phyloP scores from a whole-genome alignment of 768 basidiomycete genomes.

The Auriscalpium orientale region DNA sequence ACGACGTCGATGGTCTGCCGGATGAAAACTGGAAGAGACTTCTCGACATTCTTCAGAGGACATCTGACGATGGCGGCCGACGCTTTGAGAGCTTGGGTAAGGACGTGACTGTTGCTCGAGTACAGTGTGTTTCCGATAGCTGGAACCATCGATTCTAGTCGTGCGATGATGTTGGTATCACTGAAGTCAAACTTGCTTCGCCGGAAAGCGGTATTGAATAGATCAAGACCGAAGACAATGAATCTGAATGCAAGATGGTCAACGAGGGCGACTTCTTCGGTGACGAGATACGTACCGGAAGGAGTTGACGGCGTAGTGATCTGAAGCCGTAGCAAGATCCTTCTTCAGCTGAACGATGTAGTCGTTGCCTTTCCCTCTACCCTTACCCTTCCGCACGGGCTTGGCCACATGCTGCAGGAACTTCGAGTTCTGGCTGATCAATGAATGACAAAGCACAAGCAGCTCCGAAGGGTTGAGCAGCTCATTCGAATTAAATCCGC shows the following conservation, averaged over 20 bases:
- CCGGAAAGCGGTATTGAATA: slow-evolving; percentile 82
- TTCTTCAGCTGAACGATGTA: slow-evolving; percentile 77
- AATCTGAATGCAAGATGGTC: slow-evolving; percentile 43
- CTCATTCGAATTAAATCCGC: slow-evolving; percentile 78
- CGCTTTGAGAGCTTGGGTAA: slow-evolving; percentile 70
- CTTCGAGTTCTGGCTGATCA: slow-evolving; percentile 84
- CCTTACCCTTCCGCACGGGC: slow-evolving; percentile 25
- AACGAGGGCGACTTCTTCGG: neutral
- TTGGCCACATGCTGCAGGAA: slow-evolving; percentile 63
- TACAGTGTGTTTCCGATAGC: slow-evolving; percentile 91
- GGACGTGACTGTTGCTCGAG: slow-evolving; percentile 67
- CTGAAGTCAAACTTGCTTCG: slow-evolving; percentile 82
- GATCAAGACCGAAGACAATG: slow-evolving; percentile 84
- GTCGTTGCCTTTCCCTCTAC: slow-evolving; percentile 33
- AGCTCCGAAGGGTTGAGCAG: slow-evolving; percentile 63
- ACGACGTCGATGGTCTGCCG: slow-evolving; percentile 80
- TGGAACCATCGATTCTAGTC: slow-evolving; percentile 79
- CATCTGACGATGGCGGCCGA: slow-evolving; percentile 77
- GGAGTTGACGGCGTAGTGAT: slow-evolving; percentile 82
- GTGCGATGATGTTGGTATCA: slow-evolving; percentile 63
- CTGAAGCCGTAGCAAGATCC: slow-evolving; percentile 39
- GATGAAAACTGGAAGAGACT: slow-evolving; percentile 75
- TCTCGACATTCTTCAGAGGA: slow-evolving; percentile 66
- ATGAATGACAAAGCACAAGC: slow-evolving; percentile 77
- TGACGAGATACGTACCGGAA: slow-evolving; percentile 50